Conservation (phyloP, 2,329 filamentous ascomycete genomes). For the Cryphonectria naterciae region DNA sequence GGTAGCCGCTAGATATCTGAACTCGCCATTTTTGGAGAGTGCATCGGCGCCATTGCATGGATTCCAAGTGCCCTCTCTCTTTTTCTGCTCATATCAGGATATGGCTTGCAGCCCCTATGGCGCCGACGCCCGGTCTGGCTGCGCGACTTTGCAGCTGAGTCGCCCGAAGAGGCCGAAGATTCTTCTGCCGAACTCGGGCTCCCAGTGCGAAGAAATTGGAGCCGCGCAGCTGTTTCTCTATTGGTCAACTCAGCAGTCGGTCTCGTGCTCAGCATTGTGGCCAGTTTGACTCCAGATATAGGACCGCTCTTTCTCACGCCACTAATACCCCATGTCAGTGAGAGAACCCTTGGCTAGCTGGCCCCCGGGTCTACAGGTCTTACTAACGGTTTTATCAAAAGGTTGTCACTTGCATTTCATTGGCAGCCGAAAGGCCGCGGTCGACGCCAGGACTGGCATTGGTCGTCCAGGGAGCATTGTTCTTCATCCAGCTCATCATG, state of each 20-base stretch:
- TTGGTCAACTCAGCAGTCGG: conserved; percentile 18
- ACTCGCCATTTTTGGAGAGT: conserved; percentile 36
- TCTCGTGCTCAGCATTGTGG: conserved; percentile 19
- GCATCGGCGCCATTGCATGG: conserved; percentile 39
- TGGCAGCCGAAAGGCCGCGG: conserved; percentile 25
- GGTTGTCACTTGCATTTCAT: conserved; percentile 18
- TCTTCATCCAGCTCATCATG: conserved; percentile 39
- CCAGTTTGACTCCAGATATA: conserved; percentile 10
- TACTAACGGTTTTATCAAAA: conserved; percentile 8
- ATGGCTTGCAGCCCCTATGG: conserved; percentile 39
- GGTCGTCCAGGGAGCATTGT: conserved; percentile 56
- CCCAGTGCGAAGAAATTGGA: conserved; percentile 16
- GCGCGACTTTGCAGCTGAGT: conserved; percentile 40
- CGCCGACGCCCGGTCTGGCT: conserved; percentile 40
- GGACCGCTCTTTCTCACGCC: conserved; percentile 28
- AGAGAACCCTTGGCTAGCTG: no score
- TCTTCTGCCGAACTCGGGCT: conserved; percentile 14
- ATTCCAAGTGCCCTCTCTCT: conserved; percentile 39
- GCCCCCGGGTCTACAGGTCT: not conserved
- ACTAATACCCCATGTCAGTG: conserved; percentile 27
- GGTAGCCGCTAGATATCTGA: conserved; percentile 26
- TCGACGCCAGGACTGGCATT: conserved; percentile 73
- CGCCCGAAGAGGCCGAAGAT: conserved; percentile 16
- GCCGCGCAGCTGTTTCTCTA: conserved; percentile 11
- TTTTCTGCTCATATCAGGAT: conserved; percentile 38